Percentiles rank a stretch among this genome's conserved stretches.
phyloP scores from a whole-genome alignment of 306 rosid species.

The Acmispon strigosus region DNA sequence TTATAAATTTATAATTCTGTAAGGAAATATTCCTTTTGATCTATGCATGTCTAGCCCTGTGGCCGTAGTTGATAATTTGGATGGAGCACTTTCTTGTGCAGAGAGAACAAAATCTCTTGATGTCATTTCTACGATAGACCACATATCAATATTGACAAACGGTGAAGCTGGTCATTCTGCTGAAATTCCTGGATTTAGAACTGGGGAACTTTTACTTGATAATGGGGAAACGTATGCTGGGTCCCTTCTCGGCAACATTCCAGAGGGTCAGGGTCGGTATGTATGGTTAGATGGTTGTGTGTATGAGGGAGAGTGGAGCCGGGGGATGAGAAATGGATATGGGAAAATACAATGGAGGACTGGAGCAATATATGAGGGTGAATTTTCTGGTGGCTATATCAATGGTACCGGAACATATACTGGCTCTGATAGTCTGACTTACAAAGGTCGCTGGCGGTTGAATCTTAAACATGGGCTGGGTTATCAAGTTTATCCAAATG shows the following conservation, averaged over 20 bases:
- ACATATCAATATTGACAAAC: constrained; percentile 30
- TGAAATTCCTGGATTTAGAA: constrained; percentile 64
- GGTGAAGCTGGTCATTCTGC: constrained; percentile 47
- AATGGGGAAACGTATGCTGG: constrained; percentile 78
- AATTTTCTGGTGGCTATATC: constrained; percentile 85
- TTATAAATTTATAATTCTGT: constrained; percentile 30
- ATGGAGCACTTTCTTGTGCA: constrained; percentile 45
- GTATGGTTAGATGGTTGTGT: constrained; percentile 85
- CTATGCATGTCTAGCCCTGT: constrained; percentile 98
- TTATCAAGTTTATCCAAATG: constrained; percentile 77
- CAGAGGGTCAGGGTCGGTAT: constrained; percentile 83
- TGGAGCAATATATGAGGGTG: constrained; percentile 77
- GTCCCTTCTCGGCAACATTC: constrained; percentile 65
- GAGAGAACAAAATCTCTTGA: constrained; percentile 86
- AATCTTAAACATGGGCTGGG: constrained; percentile 94
- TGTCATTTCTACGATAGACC: constrained; percentile 36
- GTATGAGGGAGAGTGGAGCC: constrained; percentile 95
- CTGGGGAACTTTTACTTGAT: constrained; percentile 56
- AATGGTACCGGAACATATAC: constrained; percentile 76
- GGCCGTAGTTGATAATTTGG: constrained; percentile 59
- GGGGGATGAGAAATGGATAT: constrained; percentile 85
- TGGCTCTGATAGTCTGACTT: constrained; percentile 50
- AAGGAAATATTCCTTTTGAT: constrained; percentile 41
- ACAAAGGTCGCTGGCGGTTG: constrained; percentile 91
- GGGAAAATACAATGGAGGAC: constrained; percentile 73